Conservation (phyloP, 257 asterid species). For the Solanum neorickii region DNA sequence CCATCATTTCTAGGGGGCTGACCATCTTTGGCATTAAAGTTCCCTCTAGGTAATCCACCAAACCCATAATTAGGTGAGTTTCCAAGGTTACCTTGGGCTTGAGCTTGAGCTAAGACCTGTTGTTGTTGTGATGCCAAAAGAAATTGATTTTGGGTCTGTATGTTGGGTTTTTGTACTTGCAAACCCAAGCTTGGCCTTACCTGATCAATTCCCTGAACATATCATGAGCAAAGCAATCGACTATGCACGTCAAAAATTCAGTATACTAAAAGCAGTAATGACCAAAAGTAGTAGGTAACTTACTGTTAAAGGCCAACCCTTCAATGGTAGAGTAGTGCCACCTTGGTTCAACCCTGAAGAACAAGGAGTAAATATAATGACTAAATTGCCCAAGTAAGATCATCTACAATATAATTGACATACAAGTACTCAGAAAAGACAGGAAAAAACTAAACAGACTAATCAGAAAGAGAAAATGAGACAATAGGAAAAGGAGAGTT, state of each 20-base stretch:
- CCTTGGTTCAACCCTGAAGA: conserved; percentile 81
- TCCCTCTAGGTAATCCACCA: conserved; percentile 86
- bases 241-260: neutral
- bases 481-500: neutral
- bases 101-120: conserved; percentile 79
- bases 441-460: neutral
- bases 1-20: conserved; percentile 92
- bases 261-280: neutral
- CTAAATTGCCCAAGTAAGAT: neutral
- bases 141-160: conserved; percentile 49
- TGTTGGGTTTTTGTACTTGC: conserved; percentile 84
- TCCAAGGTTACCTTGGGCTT: conserved; percentile 71
- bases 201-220: neutral
- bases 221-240: neutral
- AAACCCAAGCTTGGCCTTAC: conserved; percentile 11
- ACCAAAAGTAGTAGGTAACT: conserved; percentile 19
- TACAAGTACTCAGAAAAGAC: neutral
- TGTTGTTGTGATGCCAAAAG: conserved; percentile 4
- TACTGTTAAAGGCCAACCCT: conserved; percentile 99
- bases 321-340: conserved; percentile 80
- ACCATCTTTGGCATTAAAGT: conserved; percentile 71
- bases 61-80: conserved; percentile 67
- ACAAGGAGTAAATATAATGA: neutral
- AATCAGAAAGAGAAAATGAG: neutral
- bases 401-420: neutral